These are phyloP conservation scores for Gaeumannomyces tritici DNA, from an alignment of 2,329 filamentous ascomycete species.

Conservation along the genomic window DNA sequence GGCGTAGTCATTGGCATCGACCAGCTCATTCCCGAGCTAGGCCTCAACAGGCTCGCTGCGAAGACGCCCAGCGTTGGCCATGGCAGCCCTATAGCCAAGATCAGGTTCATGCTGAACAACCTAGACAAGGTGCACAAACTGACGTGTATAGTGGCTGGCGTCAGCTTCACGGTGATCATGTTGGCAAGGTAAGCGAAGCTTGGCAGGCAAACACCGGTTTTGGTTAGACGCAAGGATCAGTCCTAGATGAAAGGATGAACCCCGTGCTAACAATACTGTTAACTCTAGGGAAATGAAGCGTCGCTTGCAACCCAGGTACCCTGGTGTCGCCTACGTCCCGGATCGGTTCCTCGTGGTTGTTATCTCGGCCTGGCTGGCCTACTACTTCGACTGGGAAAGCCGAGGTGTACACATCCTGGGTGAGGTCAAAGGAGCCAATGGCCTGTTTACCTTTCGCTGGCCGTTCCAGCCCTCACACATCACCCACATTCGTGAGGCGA, in stretches of 20 bases:
- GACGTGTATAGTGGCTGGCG: constrained; percentile 66
- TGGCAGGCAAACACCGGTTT: too few relatives aligned
- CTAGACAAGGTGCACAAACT: constrained; percentile 57
- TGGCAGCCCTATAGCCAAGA: constrained; percentile 78
- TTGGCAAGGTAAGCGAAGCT: constrained; percentile 55
- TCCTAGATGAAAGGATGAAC: background rate
- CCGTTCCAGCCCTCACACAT: constrained; percentile 72
- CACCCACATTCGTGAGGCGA: constrained; percentile 72
- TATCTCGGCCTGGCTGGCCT: constrained; percentile 70
- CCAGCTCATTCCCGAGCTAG: constrained; percentile 85
- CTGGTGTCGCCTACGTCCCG: constrained; percentile 76
- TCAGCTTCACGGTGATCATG: constrained; percentile 84
- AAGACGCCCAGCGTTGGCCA: constrained; percentile 58
- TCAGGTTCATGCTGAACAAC: constrained; percentile 68
- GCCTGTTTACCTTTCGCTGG: constrained; percentile 77
- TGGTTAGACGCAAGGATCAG: background rate
- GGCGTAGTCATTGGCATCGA: constrained; percentile 94
- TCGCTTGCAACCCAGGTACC: constrained; percentile 67
- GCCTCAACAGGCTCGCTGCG: constrained; percentile 58
- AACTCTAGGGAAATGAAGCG: constrained; percentile 64
- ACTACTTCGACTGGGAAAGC: constrained; percentile 66
- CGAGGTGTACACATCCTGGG: constrained; percentile 78
- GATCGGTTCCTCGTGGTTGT: constrained; percentile 89
- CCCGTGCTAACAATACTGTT: constrained; percentile 3
- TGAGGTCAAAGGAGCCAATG: constrained; percentile 62